Evolutionary conservation across 345 rosid species (phyloP), one percentile per base, ranked within the genome.

Genomic region (Turritis glabra): DNA sequence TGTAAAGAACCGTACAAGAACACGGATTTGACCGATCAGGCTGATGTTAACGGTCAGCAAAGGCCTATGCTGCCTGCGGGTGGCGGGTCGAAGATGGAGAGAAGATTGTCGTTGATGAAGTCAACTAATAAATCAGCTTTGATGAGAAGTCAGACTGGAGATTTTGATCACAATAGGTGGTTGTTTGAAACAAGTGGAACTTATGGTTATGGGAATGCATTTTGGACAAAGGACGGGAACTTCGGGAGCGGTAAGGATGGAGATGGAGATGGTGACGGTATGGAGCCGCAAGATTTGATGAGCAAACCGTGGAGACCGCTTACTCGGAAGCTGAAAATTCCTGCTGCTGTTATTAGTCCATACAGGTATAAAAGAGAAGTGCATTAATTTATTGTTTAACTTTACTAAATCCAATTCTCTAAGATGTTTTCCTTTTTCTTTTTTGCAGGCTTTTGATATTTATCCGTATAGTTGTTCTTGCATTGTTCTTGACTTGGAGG

Each of bases 281-380:
- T 37, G 58, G 96, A 90, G 73, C 85, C 90, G 4, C 80, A 84
- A 46, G 95, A 90, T 57, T 80, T 94, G 84, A 83, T 94, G 88
- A 88, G 43, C 81, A 91, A 87, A 76, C 97, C 98, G 5, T 94
- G 98, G 98, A 85, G 93, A 80, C 98, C 98, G 14, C 97, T 94
- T 48, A 94, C 96, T 9, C 74, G 98, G 77, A 94, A 94, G 78
- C 70, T 94, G 33, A 89, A 88, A 82, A 94, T 94, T 56, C 97
- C 98, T 71, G 98, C 98, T 73, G 97, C 90, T 67, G 18, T 94
- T 72, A 76, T 94, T 77, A 94, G 98, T 76, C 98, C 98, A 72
- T 94, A 94, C 73, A 78, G 97, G 98, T 94, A 41, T 30, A 5
- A 43, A 12, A 5, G 13, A 0, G 0, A 25, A 61, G 63, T 53